Percentiles rank a stretch among this genome's conserved stretches.
Evolutionary conservation across 345 rosid genomes (phyloP).

Genomic region (Populus deltoides): DNA sequence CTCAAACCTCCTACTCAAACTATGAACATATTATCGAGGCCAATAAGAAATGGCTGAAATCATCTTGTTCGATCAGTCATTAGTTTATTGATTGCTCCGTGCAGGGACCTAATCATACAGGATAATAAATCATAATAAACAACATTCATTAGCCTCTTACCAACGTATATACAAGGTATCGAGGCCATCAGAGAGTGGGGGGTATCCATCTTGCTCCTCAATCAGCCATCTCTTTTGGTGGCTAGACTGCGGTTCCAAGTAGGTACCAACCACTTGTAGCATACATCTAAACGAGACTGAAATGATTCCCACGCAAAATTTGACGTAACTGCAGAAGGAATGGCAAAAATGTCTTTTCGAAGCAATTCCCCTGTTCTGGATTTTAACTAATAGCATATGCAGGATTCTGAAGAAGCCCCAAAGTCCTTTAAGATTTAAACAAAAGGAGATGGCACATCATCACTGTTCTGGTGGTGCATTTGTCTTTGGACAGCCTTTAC

Average conservation of each 20-base stretch:
- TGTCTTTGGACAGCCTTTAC: constrained; percentile 70
- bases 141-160: background rate
- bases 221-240: constrained; percentile 2
- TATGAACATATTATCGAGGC: background rate
- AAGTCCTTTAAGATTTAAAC: constrained; percentile 6
- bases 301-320: background rate
- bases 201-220: constrained; percentile 13
- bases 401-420: background rate
- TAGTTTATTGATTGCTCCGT: constrained; percentile 1
- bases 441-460: constrained; percentile 17
- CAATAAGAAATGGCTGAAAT: background rate
- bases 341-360: background rate
- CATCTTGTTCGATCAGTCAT: constrained; percentile 7
- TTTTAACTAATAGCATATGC: background rate
- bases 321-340: background rate
- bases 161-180: background rate
- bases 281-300: background rate
- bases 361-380: background rate
- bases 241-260: constrained; percentile 10
- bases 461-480: constrained; percentile 35
- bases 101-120: background rate
- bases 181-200: background rate
- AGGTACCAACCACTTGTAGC: background rate
- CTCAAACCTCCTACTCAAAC: background rate
- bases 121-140: background rate